Base-by-base conservation (phyloP, 495 filamentous ascomycete genomes). In the Xylaria cubensis region DNA sequence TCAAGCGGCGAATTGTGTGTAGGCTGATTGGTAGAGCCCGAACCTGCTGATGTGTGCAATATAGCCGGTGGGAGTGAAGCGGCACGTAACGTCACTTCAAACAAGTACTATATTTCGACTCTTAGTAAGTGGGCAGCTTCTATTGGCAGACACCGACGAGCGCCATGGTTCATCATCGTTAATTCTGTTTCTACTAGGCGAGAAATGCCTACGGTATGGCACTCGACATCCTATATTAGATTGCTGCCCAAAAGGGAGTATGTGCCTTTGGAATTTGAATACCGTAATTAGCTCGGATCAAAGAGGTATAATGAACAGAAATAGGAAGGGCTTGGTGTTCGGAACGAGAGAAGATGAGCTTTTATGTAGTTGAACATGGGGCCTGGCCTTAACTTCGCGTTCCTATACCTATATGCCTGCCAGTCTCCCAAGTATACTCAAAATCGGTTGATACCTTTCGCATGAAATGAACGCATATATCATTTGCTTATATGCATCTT, bases 21-120 rank as follows among this genome's bases (percentile, higher is more conserved):
- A 9, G 42, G 15, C 13, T 56, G 65, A 67, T 67, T 67, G 65
- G 65, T 29, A 13, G n/a, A 15, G 32, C 0, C 65, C 50, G 6
- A 6, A 56, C 50, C 65, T 67, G 65, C 65, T 67, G 65, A 67
- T 67, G 48, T 41, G 10, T 0, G 65, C 34, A 67, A 56, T 67
- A 67, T 67, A 67, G 65, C 65, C 65, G 64, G 50, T 53, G 50
- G 21, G 50, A 26, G 21, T 21, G 53, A 36, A 67, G 65, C 65
- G 65, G 65, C 65, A 67, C 29, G 65, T 39, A 67, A n/a, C 58
- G 32, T 19, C 44, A n/a, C 39, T 32, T 41, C 39, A 7, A 9
- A 29, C 64, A 17, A 61, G 58, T 13, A 9, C 21, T 44, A 3
- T 44, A 42, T 5, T 0, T 15, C 61, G 8, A 21, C 6, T 21